Conservation (phyloP, 78 protist genomes). For the Emiliania huxleyi region DNA sequence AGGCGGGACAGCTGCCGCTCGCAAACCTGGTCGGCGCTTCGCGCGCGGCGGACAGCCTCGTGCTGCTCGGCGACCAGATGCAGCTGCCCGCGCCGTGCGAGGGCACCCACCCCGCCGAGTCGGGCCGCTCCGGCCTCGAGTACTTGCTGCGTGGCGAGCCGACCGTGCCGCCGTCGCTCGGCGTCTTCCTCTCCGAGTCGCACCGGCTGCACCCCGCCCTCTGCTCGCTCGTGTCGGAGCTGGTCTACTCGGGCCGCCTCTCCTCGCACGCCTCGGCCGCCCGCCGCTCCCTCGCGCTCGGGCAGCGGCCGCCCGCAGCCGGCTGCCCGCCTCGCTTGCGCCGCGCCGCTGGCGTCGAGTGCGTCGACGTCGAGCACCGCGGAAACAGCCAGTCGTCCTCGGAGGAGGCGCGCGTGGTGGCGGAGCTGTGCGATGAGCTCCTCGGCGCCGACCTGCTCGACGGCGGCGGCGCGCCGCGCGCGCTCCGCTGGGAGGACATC, state of each 20-base stretch:
- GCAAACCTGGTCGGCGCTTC: not conserved
- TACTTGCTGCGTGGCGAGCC: not conserved
- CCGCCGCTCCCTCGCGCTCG: not conserved
- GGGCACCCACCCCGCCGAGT: not conserved
- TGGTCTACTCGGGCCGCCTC: not conserved
- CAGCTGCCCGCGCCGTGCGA: conserved; percentile 6
- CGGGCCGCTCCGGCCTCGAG: not conserved
- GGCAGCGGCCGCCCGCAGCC: not conserved
- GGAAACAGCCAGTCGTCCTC: not conserved
- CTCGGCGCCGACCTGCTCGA: not conserved
- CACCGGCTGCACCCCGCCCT: not conserved
- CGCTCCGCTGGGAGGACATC: not conserved
- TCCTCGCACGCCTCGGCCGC: not conserved
- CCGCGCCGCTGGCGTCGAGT: not conserved
- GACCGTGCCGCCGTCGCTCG: not conserved
- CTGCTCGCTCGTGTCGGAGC: not conserved
- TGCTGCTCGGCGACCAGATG: conserved; percentile 13
- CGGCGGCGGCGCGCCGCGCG: not conserved
- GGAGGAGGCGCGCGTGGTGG: not conserved
- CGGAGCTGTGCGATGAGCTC: not conserved
- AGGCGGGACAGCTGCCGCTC: conserved; percentile 14
- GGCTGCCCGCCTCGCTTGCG: not conserved
- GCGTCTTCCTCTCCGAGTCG: not conserved
- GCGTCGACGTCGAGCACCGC: not conserved
- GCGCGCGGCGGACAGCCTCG: not conserved